phyloP scores from a whole-genome alignment of 495 filamentous ascomycete genomes.

The Hypoxylon lienhwacheense region DNA sequence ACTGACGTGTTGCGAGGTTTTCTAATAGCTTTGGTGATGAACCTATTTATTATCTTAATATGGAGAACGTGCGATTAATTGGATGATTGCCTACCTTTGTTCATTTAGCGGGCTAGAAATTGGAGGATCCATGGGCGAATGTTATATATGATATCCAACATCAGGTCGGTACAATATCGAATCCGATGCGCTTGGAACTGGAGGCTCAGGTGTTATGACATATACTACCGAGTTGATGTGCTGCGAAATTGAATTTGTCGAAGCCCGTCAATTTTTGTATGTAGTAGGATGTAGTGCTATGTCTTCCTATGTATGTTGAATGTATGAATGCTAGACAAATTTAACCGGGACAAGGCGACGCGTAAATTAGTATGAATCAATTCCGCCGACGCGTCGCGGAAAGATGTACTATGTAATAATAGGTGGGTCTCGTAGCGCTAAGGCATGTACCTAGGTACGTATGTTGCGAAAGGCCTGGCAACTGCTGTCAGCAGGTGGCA shows the following conservation, averaged over 20 bases:
- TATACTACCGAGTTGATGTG: no score
- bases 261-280: no score
- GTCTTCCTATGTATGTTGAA: no score
- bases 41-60: constrained; percentile 6
- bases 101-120: not conserved
- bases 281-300: no score
- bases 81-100: constrained; percentile 5
- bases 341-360: no score
- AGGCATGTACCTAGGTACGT: constrained; percentile 3
- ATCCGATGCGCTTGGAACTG: not conserved
- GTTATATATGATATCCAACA: not conserved
- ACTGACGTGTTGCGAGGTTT: constrained; percentile 15
- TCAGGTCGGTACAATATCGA: not conserved
- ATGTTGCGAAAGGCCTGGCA: not conserved
- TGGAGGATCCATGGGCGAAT: constrained; percentile 5
- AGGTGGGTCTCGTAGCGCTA: constrained; percentile 32
- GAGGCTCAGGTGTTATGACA: not conserved
- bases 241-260: no score
- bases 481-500: constrained; percentile 5
- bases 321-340: no score
- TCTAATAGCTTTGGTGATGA: not conserved
- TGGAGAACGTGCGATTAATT: not conserved
- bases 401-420: no score
- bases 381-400: constrained; percentile 29
- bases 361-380: constrained; percentile 31